These are phyloP conservation scores for Cardiospermum halicacabum DNA, from an alignment of 345 rosid genomes.

Conservation along the genomic window DNA sequence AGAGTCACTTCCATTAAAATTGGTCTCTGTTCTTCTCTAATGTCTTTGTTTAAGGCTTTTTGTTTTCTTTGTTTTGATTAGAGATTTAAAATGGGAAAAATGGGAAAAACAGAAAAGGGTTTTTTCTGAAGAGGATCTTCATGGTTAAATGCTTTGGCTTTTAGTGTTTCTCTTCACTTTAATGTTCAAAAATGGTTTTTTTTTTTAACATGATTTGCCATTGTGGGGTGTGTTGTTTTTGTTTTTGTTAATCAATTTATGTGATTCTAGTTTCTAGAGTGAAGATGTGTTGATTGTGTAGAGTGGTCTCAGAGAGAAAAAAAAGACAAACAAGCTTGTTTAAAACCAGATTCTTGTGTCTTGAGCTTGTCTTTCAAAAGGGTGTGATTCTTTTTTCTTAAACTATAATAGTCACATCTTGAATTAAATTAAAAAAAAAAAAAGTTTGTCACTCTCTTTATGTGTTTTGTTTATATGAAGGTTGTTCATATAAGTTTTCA, in stretches of 20 bases:
- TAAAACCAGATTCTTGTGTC: not conserved
- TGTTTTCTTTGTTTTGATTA: not conserved
- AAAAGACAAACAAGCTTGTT: too few relatives aligned
- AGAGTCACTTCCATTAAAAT: slow-evolving; percentile 80
- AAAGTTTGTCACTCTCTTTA: not conserved
- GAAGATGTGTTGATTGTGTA: not conserved
- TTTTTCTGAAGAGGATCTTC: not conserved
- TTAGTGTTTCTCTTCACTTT: not conserved
- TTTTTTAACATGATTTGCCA: not conserved
- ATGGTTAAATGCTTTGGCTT: not conserved
- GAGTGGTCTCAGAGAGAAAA: not conserved
- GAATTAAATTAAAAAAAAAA: not conserved
- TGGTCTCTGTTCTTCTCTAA: slow-evolving; percentile 32
- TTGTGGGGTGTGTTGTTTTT: slow-evolving; percentile 1
- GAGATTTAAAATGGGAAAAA: not conserved
- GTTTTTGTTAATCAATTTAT: too few relatives aligned
- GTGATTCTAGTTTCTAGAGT: not conserved
- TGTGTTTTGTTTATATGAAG: slow-evolving; percentile 2
- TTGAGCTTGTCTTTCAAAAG: not conserved
- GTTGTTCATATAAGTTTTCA: not conserved
- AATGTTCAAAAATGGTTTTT: not conserved
- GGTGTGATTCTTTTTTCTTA: not conserved
- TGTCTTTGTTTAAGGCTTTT: not conserved
- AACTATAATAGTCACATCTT: not conserved
- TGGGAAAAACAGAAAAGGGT: not conserved